Evolutionary conservation across 495 filamentous ascomycete genomes (phyloP), one percentile per base, ranked within the genome.

Genomic region (Glarea lozoyensis): DNA sequence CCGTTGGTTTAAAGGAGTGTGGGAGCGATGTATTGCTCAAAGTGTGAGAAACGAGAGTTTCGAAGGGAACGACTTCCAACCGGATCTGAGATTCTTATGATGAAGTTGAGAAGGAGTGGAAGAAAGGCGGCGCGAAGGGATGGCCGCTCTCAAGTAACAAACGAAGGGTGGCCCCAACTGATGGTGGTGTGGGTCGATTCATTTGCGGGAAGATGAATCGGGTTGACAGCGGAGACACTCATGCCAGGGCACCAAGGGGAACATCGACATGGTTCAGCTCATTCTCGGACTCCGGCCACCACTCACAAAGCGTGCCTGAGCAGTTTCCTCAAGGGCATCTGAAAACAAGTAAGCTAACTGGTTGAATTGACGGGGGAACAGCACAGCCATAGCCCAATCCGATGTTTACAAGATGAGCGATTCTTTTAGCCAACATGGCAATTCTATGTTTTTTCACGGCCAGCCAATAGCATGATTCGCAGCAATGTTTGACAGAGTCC

Each of bases 11-110:
- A 37, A 55, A 56, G 30, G 53, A 56, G 40, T 32, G 53, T 52
- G 45, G n/a, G 42, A 47, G 48, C 42, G 38, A 19, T 52, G 42
- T 49, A 46, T 44, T 46, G 53, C 53, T 52, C 53, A 49, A 42
- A 19, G 32, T 22, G 19, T 15, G 12, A 41, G 40, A 47, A 51
- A 55, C 3, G 52, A 51, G 41, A 43, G 49, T 39, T 21, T 38
- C 22, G 39, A 46, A 46, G 13, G 27, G 42, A 47, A 42, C 12
- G 31, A 41, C 24, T 45, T 51, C 45, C 43, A 50, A 32, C 33
- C 32, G 34, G 48, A 46, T 39, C 43, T 43, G 17, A 16, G 17
- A 11, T 30, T 17, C 38, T 7, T 38, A 19, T 12, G 37, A 38
- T 34, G 21, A 13, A 25, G 43, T 33, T 37, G 33, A 38, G 25